phyloP scores from a whole-genome alignment of 495 filamentous ascomycete species.

The Penicillium riverlandense region DNA sequence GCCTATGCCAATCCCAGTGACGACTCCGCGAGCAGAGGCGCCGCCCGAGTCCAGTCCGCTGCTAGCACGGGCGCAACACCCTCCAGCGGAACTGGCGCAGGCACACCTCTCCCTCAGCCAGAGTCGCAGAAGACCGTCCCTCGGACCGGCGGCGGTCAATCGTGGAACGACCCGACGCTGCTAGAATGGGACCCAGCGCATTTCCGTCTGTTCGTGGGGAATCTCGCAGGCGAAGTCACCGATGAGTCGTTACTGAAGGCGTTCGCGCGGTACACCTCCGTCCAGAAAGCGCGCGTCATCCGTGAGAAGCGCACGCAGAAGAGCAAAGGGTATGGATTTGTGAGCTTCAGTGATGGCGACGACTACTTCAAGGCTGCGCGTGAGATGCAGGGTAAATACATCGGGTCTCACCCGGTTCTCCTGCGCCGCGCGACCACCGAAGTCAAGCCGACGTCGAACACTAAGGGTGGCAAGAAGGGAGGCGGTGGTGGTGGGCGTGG shows the following conservation, averaged over 20 bases:
- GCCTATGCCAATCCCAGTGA: slow-evolving; percentile 58
- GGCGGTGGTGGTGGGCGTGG: slow-evolving; percentile 27
- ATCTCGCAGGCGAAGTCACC: slow-evolving; percentile 96
- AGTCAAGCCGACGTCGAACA: slow-evolving; percentile 58
- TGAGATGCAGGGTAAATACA: slow-evolving; percentile 99
- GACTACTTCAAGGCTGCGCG: slow-evolving; percentile 91
- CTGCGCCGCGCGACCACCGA: slow-evolving; percentile 85
- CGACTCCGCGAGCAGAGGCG: slow-evolving; percentile 16
- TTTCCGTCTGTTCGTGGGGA: slow-evolving; percentile 91
- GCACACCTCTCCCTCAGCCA: slow-evolving; percentile 33
- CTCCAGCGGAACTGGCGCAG: slow-evolving; percentile 27
- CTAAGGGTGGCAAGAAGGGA: slow-evolving; percentile 39
- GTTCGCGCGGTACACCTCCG: slow-evolving; percentile 77
- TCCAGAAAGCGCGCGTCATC: slow-evolving; percentile 91
- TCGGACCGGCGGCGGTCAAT: slow-evolving; percentile 80
- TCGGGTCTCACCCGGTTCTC: slow-evolving; percentile 88
- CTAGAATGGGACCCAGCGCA: slow-evolving; percentile 96
- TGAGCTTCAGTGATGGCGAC: slow-evolving; percentile 90
- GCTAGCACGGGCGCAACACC: slow-evolving; percentile 8
- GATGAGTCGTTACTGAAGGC: slow-evolving; percentile 93
- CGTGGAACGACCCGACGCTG: slow-evolving; percentile 77
- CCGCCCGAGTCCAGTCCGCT: slow-evolving; percentile 9
- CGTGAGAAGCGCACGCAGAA: slow-evolving; percentile 93
- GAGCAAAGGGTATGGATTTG: slow-evolving; percentile 92
- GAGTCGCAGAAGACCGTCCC: slow-evolving; percentile 64